These are phyloP conservation scores for Ophioceras dolichostomum DNA, from an alignment of 2,329 filamentous ascomycete species.

Conservation along the genomic window DNA sequence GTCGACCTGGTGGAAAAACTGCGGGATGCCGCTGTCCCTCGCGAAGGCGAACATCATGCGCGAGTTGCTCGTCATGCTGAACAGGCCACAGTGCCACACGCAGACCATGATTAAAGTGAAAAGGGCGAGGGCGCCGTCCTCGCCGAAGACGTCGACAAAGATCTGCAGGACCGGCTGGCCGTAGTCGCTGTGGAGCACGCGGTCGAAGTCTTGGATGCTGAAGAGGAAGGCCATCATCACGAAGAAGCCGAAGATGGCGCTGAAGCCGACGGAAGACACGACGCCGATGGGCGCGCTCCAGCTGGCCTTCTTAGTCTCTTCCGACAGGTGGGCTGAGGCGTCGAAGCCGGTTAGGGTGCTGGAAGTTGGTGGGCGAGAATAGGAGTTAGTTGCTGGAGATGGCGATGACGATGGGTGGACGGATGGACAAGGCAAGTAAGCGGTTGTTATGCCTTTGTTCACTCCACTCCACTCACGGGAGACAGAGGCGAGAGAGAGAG, in stretches of 20 bases:
- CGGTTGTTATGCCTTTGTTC: no score
- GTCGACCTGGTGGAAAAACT: constrained; percentile 42
- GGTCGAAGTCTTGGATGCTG: constrained; percentile 43
- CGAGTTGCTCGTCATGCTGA: constrained; percentile 42
- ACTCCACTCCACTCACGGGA: no score
- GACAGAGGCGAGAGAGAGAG: no score
- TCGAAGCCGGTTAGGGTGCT: constrained; percentile 35
- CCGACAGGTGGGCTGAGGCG: constrained; percentile 41
- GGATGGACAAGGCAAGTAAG: no score
- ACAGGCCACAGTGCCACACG: constrained; percentile 49
- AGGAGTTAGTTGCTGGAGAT: not conserved
- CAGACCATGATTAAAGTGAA: constrained; percentile 24
- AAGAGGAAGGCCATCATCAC: constrained; percentile 45
- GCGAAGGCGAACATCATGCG: constrained; percentile 50
- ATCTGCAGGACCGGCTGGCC: constrained; percentile 46
- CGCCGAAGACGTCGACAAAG: constrained; percentile 41
- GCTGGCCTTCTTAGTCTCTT: constrained; percentile 43
- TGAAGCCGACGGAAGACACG: constrained; percentile 42
- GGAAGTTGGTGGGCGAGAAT: constrained; percentile 1
- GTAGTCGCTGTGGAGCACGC: constrained; percentile 29
- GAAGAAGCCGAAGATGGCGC: constrained; percentile 45
- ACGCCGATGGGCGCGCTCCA: constrained; percentile 47
- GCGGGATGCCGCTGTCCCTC: constrained; percentile 40
- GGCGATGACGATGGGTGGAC: no score
- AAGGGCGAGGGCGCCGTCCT: constrained; percentile 36